Evolutionary conservation across 305 asterid genomes (phyloP).

Genomic region (Fraxinus sp.): DNA sequence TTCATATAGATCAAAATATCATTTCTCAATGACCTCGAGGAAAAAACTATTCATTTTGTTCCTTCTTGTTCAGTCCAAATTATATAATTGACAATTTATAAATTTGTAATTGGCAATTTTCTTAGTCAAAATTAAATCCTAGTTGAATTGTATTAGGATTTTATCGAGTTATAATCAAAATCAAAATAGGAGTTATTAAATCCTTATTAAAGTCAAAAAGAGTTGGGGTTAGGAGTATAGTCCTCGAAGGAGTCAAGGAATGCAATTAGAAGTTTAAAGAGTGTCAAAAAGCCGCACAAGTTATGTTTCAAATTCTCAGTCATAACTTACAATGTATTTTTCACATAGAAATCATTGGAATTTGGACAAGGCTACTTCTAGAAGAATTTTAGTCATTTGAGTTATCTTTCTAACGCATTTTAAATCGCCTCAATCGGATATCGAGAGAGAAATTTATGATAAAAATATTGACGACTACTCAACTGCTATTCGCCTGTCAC

Average conservation of each 20-base stretch:
- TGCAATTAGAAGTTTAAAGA: neutral
- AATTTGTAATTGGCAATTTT: too few relatives aligned
- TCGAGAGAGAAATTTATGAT: too few relatives aligned
- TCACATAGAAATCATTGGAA: neutral
- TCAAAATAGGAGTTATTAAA: too few relatives aligned
- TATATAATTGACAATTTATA: too few relatives aligned
- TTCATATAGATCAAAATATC: neutral
- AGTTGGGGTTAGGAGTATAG: too few relatives aligned
- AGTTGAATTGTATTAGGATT: too few relatives aligned
- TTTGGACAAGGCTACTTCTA: neutral
- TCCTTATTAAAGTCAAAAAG: too few relatives aligned
- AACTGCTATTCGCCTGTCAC: too few relatives aligned
- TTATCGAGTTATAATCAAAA: too few relatives aligned
- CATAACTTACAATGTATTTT: neutral
- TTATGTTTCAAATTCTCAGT: neutral
- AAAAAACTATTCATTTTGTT: neutral
- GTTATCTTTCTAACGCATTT: neutral
- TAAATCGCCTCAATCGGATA: too few relatives aligned
- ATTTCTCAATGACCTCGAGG: constrained; percentile 6
- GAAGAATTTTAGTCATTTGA: neutral
- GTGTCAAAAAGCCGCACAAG: neutral
- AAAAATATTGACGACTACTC: too few relatives aligned
- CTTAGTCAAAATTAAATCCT: too few relatives aligned
- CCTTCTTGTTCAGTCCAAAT: neutral
- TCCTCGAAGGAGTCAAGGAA: neutral